Evolutionary conservation across 2,329 filamentous ascomycete species (phyloP).

Genomic region (Cladosporium sp.): DNA sequence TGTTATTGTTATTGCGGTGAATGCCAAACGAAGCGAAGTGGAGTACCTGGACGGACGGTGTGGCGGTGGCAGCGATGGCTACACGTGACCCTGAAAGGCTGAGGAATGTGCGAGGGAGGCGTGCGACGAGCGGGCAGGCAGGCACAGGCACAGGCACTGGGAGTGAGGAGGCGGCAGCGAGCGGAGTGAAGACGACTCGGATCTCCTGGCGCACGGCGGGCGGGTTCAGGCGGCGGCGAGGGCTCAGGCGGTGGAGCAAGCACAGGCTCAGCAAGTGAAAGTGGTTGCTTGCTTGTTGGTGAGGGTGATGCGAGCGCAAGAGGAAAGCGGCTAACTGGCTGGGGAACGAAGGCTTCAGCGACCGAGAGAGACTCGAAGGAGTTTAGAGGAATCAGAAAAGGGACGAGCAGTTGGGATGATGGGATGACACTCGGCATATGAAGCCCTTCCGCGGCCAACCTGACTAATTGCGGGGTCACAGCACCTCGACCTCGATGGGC

Average conservation of each 20-base stretch:
- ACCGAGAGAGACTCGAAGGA: not conserved
- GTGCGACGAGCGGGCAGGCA: not conserved
- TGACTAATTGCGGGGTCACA: not conserved
- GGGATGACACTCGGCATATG: constrained; percentile 3
- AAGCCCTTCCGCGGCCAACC: not conserved
- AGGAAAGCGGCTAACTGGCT: constrained; percentile 8
- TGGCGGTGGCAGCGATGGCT: not conserved
- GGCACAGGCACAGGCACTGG: not conserved
- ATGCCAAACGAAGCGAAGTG: not conserved
- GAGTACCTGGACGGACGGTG: not conserved
- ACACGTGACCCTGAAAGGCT: not conserved
- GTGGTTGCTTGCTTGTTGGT: not conserved
- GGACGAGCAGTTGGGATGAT: constrained; percentile 9
- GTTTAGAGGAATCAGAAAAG: constrained; percentile 13
- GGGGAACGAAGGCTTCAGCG: not conserved
- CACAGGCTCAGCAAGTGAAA: not conserved
- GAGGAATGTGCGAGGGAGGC: not conserved
- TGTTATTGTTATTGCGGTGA: not conserved
- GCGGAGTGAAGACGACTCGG: not conserved
- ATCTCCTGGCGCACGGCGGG: not conserved
- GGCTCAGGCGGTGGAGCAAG: not conserved
- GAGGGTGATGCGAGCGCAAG: not conserved
- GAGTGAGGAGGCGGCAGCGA: not conserved
- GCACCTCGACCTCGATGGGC: not conserved
- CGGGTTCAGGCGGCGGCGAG: too few relatives aligned